phyloP scores from a whole-genome alignment of 108 stramenopile genomes.

The Nitzschia sp. region DNA sequence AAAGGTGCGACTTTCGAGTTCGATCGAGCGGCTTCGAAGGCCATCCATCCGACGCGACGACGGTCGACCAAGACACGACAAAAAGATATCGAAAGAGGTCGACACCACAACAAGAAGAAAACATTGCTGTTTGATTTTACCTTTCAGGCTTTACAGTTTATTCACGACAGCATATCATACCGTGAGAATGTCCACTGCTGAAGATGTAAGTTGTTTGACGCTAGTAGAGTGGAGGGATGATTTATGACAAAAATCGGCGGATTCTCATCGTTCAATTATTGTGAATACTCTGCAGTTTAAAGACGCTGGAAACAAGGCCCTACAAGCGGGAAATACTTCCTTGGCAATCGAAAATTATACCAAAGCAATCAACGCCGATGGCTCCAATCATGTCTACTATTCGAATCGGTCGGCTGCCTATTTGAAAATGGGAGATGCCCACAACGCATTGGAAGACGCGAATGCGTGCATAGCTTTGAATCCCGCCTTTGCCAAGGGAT shows the following conservation, averaged over 20 bases:
- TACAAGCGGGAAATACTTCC: conserved; percentile 88
- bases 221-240: neutral
- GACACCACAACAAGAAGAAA: too few relatives aligned
- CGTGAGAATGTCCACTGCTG: conserved; percentile 36
- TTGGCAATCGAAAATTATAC: conserved; percentile 96
- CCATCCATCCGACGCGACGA: neutral
- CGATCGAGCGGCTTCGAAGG: conserved; percentile 5
- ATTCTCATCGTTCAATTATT: neutral
- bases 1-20: too few relatives aligned
- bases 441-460: conserved; percentile 96
- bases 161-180: too few relatives aligned
- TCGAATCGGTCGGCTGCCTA: conserved; percentile 98
- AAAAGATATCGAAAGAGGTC: too few relatives aligned
- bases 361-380: conserved; percentile 93
- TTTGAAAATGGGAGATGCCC: conserved; percentile 86
- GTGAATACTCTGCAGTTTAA: conserved; percentile 52
- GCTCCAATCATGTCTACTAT: conserved; percentile 93
- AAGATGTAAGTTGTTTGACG: conserved; percentile 29
- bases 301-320: conserved; percentile 87
- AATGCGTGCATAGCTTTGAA: conserved; percentile 90
- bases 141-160: too few relatives aligned
- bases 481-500: conserved; percentile 91
- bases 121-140: too few relatives aligned
- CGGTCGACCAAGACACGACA: too few relatives aligned
- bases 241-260: neutral